A percentile compares a stretch with the other conserved stretches of the same genome.
phyloP scores from a whole-genome alignment of 768 basidiomycete species.

The Melanogaster broomeanus region DNA sequence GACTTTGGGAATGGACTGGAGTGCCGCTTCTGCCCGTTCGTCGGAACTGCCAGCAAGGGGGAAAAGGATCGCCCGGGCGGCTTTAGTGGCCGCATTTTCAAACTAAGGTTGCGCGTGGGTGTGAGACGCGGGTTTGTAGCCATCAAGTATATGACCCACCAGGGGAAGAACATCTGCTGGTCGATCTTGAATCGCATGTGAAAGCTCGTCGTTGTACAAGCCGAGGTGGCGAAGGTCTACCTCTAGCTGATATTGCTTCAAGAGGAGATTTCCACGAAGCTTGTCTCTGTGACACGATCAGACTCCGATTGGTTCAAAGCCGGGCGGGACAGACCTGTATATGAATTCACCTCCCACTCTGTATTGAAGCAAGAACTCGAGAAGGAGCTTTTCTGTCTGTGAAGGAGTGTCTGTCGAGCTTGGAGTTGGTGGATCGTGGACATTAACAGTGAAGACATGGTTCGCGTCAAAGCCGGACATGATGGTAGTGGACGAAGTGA shows the following conservation, averaged over 20 bases:
- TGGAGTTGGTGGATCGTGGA: conserved; percentile 62
- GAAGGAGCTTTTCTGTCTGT: conserved; percentile 75
- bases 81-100: conserved; percentile 85
- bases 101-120: conserved; percentile 54
- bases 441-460: conserved; percentile 77
- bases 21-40: conserved; percentile 46
- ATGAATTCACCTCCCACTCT: conserved; percentile 89
- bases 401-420: conserved; percentile 71
- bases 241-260: conserved; percentile 87
- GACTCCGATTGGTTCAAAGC: background rate
- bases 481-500: conserved; percentile 3
- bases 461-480: conserved; percentile 92
- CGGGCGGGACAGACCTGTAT: conserved; percentile 65
- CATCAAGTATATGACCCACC: conserved; percentile 44
- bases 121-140: background rate
- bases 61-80: conserved; percentile 81
- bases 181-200: conserved; percentile 84
- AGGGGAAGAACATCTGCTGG: conserved; percentile 89
- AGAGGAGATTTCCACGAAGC: conserved; percentile 82
- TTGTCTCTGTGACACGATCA: conserved; percentile 59
- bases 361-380: conserved; percentile 87
- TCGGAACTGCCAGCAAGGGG: conserved; percentile 64
- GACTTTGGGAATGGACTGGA: conserved; percentile 62
- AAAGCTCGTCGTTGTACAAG: conserved; percentile 92
- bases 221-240: conserved; percentile 78